Conservation (phyloP, 1,139 yeast species). For the Casaregolazyma suthepensis region DNA sequence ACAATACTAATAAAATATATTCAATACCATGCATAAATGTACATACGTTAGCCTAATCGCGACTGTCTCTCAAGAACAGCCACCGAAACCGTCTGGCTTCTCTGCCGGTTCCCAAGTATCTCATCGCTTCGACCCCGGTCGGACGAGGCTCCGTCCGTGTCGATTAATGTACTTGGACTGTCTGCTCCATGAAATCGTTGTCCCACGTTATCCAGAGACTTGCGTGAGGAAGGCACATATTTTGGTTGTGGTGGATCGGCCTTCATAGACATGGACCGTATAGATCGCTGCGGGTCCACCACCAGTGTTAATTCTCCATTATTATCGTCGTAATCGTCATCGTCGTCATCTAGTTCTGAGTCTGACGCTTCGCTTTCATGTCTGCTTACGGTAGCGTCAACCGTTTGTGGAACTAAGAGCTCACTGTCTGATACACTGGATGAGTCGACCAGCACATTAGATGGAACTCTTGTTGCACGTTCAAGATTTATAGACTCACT, state of each 20-base stretch:
- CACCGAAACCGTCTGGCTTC: not conserved
- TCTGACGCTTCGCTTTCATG: not conserved
- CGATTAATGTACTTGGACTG: not conserved
- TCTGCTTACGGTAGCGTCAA: not conserved
- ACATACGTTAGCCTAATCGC: not conserved
- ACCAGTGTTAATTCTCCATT: conserved; percentile 50
- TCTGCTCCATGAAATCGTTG: not conserved
- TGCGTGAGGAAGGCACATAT: not conserved
- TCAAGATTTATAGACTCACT: not conserved
- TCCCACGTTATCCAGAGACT: not conserved
- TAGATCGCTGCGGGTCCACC: conserved; percentile 35
- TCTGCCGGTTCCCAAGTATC: not conserved
- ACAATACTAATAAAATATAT: not conserved
- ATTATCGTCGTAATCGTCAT: conserved; percentile 19
- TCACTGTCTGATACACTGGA: conserved; percentile 7
- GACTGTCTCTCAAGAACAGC: not conserved
- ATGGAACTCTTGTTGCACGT: not conserved
- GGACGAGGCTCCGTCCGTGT: not conserved
- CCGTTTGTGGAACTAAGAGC: not conserved
- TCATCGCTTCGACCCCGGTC: not conserved
- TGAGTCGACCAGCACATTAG: conserved; percentile 6
- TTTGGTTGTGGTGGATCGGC: not conserved
- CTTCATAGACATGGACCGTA: conserved; percentile 12
- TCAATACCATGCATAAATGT: not conserved
- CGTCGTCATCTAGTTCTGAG: conserved; percentile 14